Evolutionary conservation across 352 stramenopile genomes (phyloP), one percentile per base, ranked within the genome.

Genomic region (Globisporangium nodosum): DNA sequence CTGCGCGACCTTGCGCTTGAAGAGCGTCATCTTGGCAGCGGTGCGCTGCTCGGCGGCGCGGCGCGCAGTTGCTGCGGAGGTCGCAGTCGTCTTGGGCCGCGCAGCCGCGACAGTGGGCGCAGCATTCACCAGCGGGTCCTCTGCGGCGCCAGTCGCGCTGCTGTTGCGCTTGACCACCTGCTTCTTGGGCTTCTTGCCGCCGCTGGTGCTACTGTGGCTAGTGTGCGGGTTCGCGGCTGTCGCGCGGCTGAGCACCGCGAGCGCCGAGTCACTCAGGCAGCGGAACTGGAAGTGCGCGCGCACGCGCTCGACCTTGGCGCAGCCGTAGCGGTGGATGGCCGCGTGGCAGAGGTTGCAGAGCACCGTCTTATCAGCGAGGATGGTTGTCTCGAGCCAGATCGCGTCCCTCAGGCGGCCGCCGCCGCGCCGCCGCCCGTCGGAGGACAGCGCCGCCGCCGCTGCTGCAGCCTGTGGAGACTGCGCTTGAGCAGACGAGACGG

Each of bases 241-340:
- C 37, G 37, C 37, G 37, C 37, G 37, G 3, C 12, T 18, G 37
- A 43, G 37, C 37, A 5, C 37, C 37, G 37, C 13, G 37, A 18
- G 37, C 37, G 37, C 37, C 13, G 37, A 20, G 20, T 33, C 12
- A 31, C 40, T 58, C 11, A 74, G 40, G 48, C 79, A 90, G 39
- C 78, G 81, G 63, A 79, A 78, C 49, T 85, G 66, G 61, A 90
- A 90, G 56, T 90, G 80, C 31, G 68, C 69, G 52, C 80, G 77
- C 64, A 90, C 80, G 15, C 80, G 77, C 66, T 90, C 80, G 9
- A 90, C 80, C 45, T 90, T 90, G 51, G 76, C 69, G 40, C 73
- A 74, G 20, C 80, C 80, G 56, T 88, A 85, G 40, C 78, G 76
- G 55, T 90, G 80, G 61, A 88, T 88, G 43, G 88, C 65, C 3